Percentiles rank a stretch among this genome's conserved stretches.
Conservation (phyloP, 139 green algal species). For the Closterium sp. region DNA sequence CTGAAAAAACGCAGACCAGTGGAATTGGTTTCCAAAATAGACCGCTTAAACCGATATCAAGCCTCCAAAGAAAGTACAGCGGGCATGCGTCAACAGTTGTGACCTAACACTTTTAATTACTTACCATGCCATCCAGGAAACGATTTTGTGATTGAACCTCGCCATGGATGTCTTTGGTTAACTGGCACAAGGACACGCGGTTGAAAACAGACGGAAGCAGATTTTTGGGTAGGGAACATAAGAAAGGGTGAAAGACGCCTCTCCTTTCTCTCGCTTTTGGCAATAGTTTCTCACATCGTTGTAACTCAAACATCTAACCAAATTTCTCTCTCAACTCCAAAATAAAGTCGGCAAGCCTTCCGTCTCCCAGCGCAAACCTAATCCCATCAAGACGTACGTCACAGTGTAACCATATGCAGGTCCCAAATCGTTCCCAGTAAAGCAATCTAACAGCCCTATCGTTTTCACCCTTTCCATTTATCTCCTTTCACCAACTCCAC, state of each 20-base stretch:
- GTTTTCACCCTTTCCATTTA: not conserved
- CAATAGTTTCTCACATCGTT: no score
- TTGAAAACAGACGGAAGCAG: not conserved
- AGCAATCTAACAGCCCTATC: not conserved
- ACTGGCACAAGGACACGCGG: not conserved
- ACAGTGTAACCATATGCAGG: not conserved
- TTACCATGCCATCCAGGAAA: constrained; percentile 8
- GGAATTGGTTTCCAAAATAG: no score
- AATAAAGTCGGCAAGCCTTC: no score
- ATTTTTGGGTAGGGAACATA: no score
- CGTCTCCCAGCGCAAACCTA: not conserved
- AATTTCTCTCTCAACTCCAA: no score
- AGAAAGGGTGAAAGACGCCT: no score
- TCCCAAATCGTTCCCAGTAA: not conserved
- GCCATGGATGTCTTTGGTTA: constrained; percentile 5
- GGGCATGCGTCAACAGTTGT: no score
- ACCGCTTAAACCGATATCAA: no score
- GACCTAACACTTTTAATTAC: not conserved
- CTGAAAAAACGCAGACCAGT: not conserved
- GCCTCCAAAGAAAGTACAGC: no score
- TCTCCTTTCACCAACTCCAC: not conserved
- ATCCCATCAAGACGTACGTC: not conserved
- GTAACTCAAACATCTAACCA: no score
- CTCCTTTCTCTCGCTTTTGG: no score
- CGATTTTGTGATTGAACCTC: constrained; percentile 2